Base-by-base conservation (phyloP, 2,329 filamentous ascomycete species). In the Fragosphaeria purpurea region DNA sequence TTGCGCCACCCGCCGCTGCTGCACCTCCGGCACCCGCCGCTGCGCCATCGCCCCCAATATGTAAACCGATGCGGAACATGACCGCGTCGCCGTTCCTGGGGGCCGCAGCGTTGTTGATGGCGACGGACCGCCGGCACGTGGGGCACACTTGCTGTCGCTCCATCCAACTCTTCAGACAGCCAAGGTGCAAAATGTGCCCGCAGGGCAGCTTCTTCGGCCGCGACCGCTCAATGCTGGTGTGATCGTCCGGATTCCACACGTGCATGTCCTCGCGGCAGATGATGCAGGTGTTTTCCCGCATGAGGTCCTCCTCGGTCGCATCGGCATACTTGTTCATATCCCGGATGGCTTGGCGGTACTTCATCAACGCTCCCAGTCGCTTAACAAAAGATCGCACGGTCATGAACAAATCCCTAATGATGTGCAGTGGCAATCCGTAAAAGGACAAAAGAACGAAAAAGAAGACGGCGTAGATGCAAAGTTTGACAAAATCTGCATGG, bases 201-300 rank as follows among this genome's bases (percentile, higher is more conserved):
- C 93, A 98, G 0, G 93, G 93, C 8, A 98, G 77, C 68, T 95
- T 97, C 73, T 98, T 98, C 6, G 93, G 88, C 22, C 93, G 79
- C 51, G 86, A 78, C 50, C 91, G 80, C 62, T 97, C 89, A 52
- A 94, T 83, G 50, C 85, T 75, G n/a, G 80, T 83, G 74, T 58
- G 79, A 70, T 63, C 79, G 69, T 68, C 65, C 5, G 73, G 69
- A 52, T 79, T 68, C 86, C 88, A 95, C 1, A 85, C 82, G 37
- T 80, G 80, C 93, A 98, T 98, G 57, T 94, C 88, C 65, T 98
- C 93, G 54, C 93, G 82, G 66, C 93, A 98, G 50, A 98, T 95
- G 59, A 98, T 98, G 66, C 93, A 98, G 3, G 93, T 94, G 61
- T 94, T 88, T 63, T 96, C 91, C 46, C 86, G 77, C 33, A 75